Evolutionary conservation across 352 stramenopile species (phyloP).

Genomic region (Globisporangium parvum): DNA sequence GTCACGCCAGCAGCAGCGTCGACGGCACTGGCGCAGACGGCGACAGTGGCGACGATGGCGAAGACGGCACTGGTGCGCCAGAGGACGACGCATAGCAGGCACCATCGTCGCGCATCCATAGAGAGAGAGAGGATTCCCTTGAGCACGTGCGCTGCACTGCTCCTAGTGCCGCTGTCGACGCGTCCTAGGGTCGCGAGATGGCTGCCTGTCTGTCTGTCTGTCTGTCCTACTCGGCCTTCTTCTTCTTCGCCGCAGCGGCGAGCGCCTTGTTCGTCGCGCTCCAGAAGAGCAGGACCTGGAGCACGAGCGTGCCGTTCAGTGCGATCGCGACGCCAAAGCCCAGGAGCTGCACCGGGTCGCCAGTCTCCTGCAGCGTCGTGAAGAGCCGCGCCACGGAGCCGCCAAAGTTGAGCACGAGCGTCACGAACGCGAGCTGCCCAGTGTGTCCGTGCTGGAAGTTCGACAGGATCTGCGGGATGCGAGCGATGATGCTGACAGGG

Average conservation of each 20-base stretch:
- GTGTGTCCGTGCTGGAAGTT: constrained; percentile 89
- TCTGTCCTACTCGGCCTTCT: constrained; percentile 51
- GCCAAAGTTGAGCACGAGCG: constrained; percentile 76
- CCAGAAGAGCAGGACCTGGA: constrained; percentile 82
- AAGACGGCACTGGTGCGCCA: neutral
- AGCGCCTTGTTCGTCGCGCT: constrained; percentile 73
- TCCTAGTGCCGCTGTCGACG: no score
- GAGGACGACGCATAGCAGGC: no score
- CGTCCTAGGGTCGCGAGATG: no score
- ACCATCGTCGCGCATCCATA: no score
- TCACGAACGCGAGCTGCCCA: constrained; percentile 84
- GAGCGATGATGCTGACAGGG: constrained; percentile 70
- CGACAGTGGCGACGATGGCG: constrained; percentile 17
- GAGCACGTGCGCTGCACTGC: neutral
- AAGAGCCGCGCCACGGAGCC: constrained; percentile 81
- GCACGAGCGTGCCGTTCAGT: constrained; percentile 72
- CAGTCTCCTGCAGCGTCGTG: constrained; percentile 85
- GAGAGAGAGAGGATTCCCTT: neutral
- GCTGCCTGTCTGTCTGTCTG: constrained; percentile 1
- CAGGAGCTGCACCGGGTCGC: constrained; percentile 61
- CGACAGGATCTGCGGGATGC: constrained; percentile 78
- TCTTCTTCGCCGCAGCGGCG: constrained; percentile 54
- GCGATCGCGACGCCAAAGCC: constrained; percentile 67
- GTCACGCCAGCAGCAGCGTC: neutral
- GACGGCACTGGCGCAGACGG: constrained; percentile 11